Evolutionary conservation across 805 yeast genomes (phyloP).

Genomic region (Candida krabiensis): DNA sequence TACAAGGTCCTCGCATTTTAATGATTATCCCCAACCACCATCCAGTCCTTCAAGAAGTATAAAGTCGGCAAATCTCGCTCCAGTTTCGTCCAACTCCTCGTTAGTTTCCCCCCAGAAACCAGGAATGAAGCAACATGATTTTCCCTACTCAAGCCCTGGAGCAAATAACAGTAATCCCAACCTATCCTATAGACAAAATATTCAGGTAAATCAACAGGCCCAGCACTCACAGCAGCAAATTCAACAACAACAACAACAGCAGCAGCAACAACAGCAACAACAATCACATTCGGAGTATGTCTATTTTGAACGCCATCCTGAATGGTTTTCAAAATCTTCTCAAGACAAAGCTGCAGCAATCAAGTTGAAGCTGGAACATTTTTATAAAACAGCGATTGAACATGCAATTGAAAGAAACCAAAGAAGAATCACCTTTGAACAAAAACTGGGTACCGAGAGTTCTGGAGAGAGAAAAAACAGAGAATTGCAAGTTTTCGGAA

Average conservation of each 20-base stretch:
- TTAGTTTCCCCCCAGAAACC: slow-evolving; percentile 28
- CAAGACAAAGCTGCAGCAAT: slow-evolving; percentile 86
- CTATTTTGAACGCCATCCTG: slow-evolving; percentile 81
- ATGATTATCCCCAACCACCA: slow-evolving; percentile 32
- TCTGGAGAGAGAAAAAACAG: slow-evolving; percentile 85
- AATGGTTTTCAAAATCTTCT: slow-evolving; percentile 64
- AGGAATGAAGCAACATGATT: slow-evolving; percentile 15
- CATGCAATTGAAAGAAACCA: slow-evolving; percentile 97
- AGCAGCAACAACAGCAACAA: slow-evolving; percentile 10
- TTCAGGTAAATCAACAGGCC: slow-evolving; percentile 12
- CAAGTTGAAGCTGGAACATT: slow-evolving; percentile 78
- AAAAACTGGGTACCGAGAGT: slow-evolving; percentile 63
- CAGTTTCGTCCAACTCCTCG: slow-evolving; percentile 32
- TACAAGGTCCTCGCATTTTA: slow-evolving; percentile 19
- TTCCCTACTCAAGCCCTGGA: slow-evolving; percentile 21
- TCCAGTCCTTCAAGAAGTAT: slow-evolving; percentile 36
- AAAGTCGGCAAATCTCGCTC: slow-evolving; percentile 30
- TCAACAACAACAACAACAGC: slow-evolving; percentile 14
- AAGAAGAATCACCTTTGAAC: slow-evolving; percentile 83
- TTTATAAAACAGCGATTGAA: slow-evolving; percentile 78
- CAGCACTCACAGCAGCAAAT: no score
- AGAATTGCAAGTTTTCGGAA: slow-evolving; percentile 79
- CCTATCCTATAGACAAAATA: slow-evolving; percentile 16
- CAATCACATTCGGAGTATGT: slow-evolving; percentile 46
- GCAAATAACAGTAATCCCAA: slow-evolving; percentile 33